Evolutionary conservation across 805 yeast species (phyloP).

Genomic region (Maudiozyma turicensis): DNA sequence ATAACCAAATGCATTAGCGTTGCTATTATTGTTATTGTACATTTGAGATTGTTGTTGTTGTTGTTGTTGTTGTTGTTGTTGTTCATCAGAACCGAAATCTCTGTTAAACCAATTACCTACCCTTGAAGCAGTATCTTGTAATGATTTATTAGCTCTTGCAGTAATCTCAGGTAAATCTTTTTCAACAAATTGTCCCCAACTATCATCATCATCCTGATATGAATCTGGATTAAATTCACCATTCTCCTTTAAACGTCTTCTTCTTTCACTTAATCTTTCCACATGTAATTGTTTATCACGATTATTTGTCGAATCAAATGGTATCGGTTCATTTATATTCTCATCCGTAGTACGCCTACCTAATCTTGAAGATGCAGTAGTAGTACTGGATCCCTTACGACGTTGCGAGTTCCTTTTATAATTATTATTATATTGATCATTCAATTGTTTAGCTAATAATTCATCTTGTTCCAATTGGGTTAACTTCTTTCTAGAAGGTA

Average conservation of each 20-base stretch:
- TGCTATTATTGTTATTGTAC: neutral
- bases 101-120: slow-evolving; percentile 74
- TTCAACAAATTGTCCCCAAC: slow-evolving; percentile 49
- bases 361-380: slow-evolving; percentile 4
- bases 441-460: slow-evolving; percentile 68
- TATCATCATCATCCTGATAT: slow-evolving; percentile 35
- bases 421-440: slow-evolving; percentile 43
- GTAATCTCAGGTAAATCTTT: slow-evolving; percentile 50
- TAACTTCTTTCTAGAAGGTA: slow-evolving; percentile 24
- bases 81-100: slow-evolving; percentile 10
- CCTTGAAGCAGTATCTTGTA: slow-evolving; percentile 70
- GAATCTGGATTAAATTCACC: slow-evolving; percentile 18
- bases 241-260: slow-evolving; percentile 14
- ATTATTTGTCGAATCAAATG: slow-evolving; percentile 5
- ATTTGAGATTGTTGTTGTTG: neutral
- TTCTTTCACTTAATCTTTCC: slow-evolving; percentile 21
- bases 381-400: slow-evolving; percentile 6
- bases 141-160: slow-evolving; percentile 59
- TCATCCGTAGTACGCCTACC: slow-evolving; percentile 1
- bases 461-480: slow-evolving; percentile 66
- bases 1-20: neutral
- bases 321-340: slow-evolving; percentile 12
- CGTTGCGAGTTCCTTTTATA: slow-evolving; percentile 7
- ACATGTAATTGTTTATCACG: slow-evolving; percentile 16
- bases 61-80: neutral